Conservation (phyloP, 2,329 filamentous ascomycete genomes). For the Pseudogymnoascus sp. region DNA sequence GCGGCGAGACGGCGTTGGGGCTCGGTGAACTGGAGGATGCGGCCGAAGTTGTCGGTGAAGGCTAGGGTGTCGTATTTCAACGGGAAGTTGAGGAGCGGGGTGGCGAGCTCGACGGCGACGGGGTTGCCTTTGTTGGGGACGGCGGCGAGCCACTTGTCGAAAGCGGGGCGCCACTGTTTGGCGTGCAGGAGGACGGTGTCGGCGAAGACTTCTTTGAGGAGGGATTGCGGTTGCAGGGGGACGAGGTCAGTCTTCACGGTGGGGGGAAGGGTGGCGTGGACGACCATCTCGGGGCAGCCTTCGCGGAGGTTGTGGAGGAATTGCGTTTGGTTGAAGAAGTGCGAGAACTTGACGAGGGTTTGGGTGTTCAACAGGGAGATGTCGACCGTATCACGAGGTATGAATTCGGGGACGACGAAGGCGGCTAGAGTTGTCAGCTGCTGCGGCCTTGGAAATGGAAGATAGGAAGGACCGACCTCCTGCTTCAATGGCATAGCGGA, state of each 20-base stretch:
- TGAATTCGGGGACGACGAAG: conserved; percentile 30
- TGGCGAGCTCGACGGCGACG: conserved; percentile 13
- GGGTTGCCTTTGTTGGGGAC: conserved; percentile 6
- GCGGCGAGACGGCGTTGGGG: conserved; percentile 24
- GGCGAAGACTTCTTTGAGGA: conserved; percentile 20
- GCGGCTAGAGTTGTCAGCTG: neutral
- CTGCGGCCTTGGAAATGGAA: conserved; percentile 5
- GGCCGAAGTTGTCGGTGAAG: conserved; percentile 31
- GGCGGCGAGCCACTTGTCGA: conserved; percentile 19
- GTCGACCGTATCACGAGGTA: conserved; percentile 10
- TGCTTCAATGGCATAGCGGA: conserved; percentile 39
- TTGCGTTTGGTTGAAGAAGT: conserved; percentile 21
- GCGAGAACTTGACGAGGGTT: conserved; percentile 14
- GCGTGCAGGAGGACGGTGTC: conserved; percentile 23
- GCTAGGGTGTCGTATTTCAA: conserved; percentile 23
- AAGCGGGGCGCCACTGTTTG: conserved; percentile 20
- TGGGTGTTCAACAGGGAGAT: conserved; percentile 10
- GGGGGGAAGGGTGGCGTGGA: conserved; percentile 14
- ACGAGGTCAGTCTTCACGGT: conserved; percentile 1
- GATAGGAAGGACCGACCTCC: conserved; percentile 31
- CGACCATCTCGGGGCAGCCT: conserved; percentile 8
- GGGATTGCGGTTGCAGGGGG: conserved; percentile 3
- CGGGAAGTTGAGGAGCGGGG: conserved; percentile 25
- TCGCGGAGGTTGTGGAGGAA: conserved; percentile 11
- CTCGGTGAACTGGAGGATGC: conserved; percentile 26